These are phyloP conservation scores for Mortierella claussenii DNA, from an alignment of 192 early-diverging fungal genomes.

Conservation along the genomic window DNA sequence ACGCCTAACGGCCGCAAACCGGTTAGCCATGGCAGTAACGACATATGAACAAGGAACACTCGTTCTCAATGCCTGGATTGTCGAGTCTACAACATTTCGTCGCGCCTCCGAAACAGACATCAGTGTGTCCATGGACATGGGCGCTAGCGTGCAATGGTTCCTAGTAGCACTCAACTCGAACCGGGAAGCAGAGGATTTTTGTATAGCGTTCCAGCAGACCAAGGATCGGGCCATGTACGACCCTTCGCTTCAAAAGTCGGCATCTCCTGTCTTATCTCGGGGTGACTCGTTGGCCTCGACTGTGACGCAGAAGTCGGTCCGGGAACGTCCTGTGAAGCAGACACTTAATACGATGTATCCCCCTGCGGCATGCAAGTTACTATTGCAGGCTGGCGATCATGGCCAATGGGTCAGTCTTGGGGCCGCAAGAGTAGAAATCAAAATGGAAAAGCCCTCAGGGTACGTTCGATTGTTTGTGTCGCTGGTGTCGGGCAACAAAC, in stretches of 20 bases:
- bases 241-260: slow-evolving; percentile 24
- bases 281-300: slow-evolving; percentile 45
- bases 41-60: slow-evolving; percentile 50
- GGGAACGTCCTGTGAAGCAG: slow-evolving; percentile 38
- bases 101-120: slow-evolving; percentile 59
- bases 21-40: slow-evolving; percentile 56
- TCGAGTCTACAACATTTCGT: slow-evolving; percentile 52
- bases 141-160: slow-evolving; percentile 58
- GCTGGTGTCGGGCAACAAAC: slow-evolving; percentile 53
- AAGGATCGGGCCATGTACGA: slow-evolving; percentile 53
- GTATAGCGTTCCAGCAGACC: slow-evolving; percentile 45
- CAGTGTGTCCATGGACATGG: slow-evolving; percentile 62
- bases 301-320: slow-evolving; percentile 15
- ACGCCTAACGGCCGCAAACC: slow-evolving; percentile 48
- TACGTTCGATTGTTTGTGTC: slow-evolving; percentile 60
- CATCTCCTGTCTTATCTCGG: slow-evolving; percentile 35
- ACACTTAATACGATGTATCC: slow-evolving; percentile 47
- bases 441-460: slow-evolving; percentile 60
- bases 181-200: slow-evolving; percentile 52
- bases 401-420: slow-evolving; percentile 63
- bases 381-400: slow-evolving; percentile 62
- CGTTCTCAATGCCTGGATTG: slow-evolving; percentile 67
- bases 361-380: slow-evolving; percentile 55
- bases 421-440: slow-evolving; percentile 56
- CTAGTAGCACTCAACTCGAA: slow-evolving; percentile 50